Evolutionary conservation across 2,329 filamentous ascomycete genomes (phyloP).

Genomic region (Cyphellophora europaea): DNA sequence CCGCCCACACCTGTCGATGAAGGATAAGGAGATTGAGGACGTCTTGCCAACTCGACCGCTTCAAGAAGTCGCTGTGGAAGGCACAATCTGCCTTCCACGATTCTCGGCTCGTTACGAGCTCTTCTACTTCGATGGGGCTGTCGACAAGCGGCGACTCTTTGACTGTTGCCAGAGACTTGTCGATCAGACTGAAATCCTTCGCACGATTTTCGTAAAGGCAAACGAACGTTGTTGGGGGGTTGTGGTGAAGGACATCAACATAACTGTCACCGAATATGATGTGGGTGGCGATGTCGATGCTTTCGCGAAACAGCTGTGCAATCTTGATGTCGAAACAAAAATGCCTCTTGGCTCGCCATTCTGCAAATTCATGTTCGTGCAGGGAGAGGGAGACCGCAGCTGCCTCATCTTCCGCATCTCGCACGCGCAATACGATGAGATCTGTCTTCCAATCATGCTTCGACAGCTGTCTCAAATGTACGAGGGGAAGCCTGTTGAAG

Average conservation of each 20-base stretch:
- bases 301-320: conserved; percentile 46
- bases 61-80: conserved; percentile 50
- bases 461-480: conserved; percentile 51
- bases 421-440: conserved; percentile 61
- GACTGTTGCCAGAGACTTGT: conserved; percentile 41
- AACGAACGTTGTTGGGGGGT: conserved; percentile 45
- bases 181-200: conserved; percentile 52
- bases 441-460: conserved; percentile 55
- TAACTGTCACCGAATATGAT: conserved; percentile 43
- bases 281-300: conserved; percentile 33
- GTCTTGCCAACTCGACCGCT: conserved; percentile 50
- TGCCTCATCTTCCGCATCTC: conserved; percentile 52
- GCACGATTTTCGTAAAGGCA: conserved; percentile 54
- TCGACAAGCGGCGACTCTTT: conserved; percentile 42
- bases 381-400: conserved; percentile 29
- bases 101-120: conserved; percentile 57
- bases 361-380: conserved; percentile 48
- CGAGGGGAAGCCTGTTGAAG: conserved; percentile 25
- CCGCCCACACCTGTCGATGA: conserved; percentile 42
- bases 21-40: conserved; percentile 45
- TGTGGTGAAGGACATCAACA: conserved; percentile 45
- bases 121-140: conserved; percentile 47
- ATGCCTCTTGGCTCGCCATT: conserved; percentile 53
- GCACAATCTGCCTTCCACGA: conserved; percentile 47
- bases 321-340: conserved; percentile 45